Evolutionary conservation across 495 filamentous ascomycete genomes (phyloP), one percentile per base, ranked within the genome.

Genomic region (Xylaria castorea): DNA sequence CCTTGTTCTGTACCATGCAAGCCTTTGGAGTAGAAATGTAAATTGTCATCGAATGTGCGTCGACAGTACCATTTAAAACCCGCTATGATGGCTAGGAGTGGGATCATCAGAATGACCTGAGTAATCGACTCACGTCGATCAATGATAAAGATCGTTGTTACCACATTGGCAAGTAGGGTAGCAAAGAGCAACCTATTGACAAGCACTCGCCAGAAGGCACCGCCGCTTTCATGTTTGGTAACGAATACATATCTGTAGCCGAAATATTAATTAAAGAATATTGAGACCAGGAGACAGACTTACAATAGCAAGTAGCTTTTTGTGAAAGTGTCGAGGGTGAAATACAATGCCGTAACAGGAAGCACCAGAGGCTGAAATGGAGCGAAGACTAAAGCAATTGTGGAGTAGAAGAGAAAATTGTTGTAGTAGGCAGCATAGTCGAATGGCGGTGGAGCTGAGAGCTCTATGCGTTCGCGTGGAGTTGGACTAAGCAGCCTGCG

Each of bases 381-480:
- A 0, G 90, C 88, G 77, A 93, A 95, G 73, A 87, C 91, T 46
- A 96, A 82, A 1, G 91, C 90, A 38, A 95, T 89, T 0, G 93
- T 95, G 1, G 90, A 83, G 74, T 94, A 95, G 81, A 92, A 96
- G 12, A 95, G 86, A 80, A 94, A 95, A 79, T 86, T 89, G 77
- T 95, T 96, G 84, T 94, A 95, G 78, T 95, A 94, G 64, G 84
- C 89, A 27, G 93, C 91, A 75, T 94, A 96, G 68, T 95, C 92
- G 77, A 96, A 95, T 14, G 90, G 81, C 5, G 89, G 91, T 46
- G 93, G 93, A 46, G 93, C 93, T 16, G 92, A 93, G 84, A 91
- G 89, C 72, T 94, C 91, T 71, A 95, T 95, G 66, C 90, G 82
- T 78, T 96, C 90, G 36, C 93, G 87, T 60, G 93, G 93, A 12